Evolutionary conservation across 345 rosid species (phyloP), one percentile per base, ranked within the genome.

Genomic region (Lepidium africanum): DNA sequence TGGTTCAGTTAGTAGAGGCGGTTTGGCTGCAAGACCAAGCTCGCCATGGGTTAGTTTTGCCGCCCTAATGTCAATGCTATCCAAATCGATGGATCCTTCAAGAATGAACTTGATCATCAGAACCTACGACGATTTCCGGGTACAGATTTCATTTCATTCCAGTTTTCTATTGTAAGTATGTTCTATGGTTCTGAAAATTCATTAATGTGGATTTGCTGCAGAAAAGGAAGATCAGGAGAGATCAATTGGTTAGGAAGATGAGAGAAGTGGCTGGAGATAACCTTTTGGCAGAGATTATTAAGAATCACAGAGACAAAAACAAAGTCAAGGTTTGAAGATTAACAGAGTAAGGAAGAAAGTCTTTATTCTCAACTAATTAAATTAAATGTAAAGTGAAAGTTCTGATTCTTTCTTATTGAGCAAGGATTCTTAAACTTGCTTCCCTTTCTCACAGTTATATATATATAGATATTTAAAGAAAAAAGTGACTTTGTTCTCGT

Each of bases 41-140:
- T 87, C 91, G 5, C 96, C 97, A 0, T 87, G 96, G 96, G 81
- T 93, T 81, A 79, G 86, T 4, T 86, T 90, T 67, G 77, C 85
- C 0, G 63, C 72, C 19, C 72, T 86, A 5, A 82, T 93, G 47
- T 69, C 88, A 5, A 58, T 78, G 57, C 81, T 93, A 5, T 79
- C 92, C 0, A 79, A 80, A 68, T 80, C 73, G 5, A 65, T 94
- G 63, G 76, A 85, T 38, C 65, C 84, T 14, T 54, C 78, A 0
- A 50, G 76, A 7, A 57, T 86, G 65, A 58, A 37, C 41, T 72
- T 76, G 77, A 82, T 90, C 54, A 47, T 69, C 68, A 83, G 71
- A 72, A 39, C 70, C 52, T 79, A 81, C 37, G 74, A 37, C 36
- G 90, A 83, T 65, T 67, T 78, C 64, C 62, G 51, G 70, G 93